Evolutionary conservation across 2,329 filamentous ascomycete species (phyloP), one percentile per base, ranked within the genome.

Genomic region (Stagonosporopsis rhizophila): DNA sequence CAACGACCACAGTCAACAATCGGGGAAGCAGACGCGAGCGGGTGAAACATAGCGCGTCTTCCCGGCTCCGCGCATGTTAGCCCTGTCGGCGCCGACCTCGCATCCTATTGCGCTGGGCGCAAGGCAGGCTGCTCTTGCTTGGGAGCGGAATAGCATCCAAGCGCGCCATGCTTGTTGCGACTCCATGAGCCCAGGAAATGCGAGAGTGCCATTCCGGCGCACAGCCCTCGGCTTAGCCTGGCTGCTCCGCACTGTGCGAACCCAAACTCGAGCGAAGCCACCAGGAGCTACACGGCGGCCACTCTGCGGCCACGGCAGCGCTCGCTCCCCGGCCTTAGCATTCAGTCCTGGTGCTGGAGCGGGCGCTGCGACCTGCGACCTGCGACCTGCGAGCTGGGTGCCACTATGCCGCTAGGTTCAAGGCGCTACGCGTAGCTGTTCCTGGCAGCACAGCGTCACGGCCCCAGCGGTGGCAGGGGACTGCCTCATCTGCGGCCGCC

Each of bases 21-120:
- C 48, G 40, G 59, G 60, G 44, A 51, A 60, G 54, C 47, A 64
- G 49, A 59, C 45, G 64, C 61, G 61, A 65, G 59, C 56, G 62
- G 61, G 61, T 72, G 70, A 73, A 73, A 72, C 69, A 69, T 70
- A 66, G 70, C 69, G 69, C 68, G 54, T 59, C 66, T 60, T 72
- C 67, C 70, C 70, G 70, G 59, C 61, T 71, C 69, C 69, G 69
- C 70, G 69, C 59, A 34, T 58, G 35, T 59, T 64, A 61, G 60
- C 52, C 65, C 61, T 59, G 25, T 52, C 40, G 44, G 48, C 45
- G 58, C 56, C 47, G 48, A 41, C 46, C 58, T 56, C 57, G 35
- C 57, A 41, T 42, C 48, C 56, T 57, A 53, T 52, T 38, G 55
- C 52, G 30, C 39, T 60, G 56, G 52, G 19, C 17, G 17, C 17